Conservation (phyloP, 2,329 filamentous ascomycete genomes). For the Colletotrichum lini region DNA sequence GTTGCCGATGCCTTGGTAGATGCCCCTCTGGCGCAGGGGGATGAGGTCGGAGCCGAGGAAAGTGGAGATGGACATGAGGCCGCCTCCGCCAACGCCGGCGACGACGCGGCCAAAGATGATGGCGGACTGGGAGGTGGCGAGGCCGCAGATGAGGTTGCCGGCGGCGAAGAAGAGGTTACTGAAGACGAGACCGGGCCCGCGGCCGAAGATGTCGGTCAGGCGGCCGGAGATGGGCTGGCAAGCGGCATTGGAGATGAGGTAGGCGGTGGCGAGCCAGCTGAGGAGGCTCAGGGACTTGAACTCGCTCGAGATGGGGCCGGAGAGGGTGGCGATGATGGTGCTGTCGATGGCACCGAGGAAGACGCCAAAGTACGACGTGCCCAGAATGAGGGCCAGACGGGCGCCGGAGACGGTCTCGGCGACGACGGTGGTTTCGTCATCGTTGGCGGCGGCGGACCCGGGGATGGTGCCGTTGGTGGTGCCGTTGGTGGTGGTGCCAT, state of each 20-base stretch:
- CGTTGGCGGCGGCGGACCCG: slow-evolving; percentile 44
- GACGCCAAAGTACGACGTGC: slow-evolving; percentile 70
- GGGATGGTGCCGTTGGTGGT: slow-evolving; percentile 9
- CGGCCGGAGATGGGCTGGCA: slow-evolving; percentile 89
- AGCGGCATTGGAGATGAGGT: slow-evolving; percentile 89
- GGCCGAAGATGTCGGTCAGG: slow-evolving; percentile 89
- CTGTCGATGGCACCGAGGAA: slow-evolving; percentile 78
- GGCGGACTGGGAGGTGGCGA: slow-evolving; percentile 74
- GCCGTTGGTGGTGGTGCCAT: slow-evolving; percentile 17
- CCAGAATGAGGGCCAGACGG: slow-evolving; percentile 68
- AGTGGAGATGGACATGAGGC: slow-evolving; percentile 81
- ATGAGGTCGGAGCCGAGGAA: slow-evolving; percentile 81
- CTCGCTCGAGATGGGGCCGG: slow-evolving; percentile 85
- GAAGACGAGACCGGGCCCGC: slow-evolving; percentile 82
- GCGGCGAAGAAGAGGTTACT: slow-evolving; percentile 84
- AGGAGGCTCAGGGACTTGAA: slow-evolving; percentile 86
- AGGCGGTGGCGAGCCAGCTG: slow-evolving; percentile 90
- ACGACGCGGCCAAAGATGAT: slow-evolving; percentile 87
- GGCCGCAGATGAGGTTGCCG: slow-evolving; percentile 86
- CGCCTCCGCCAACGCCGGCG: slow-evolving; percentile 86
- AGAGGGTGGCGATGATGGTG: slow-evolving; percentile 88
- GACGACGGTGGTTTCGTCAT: slow-evolving; percentile 64
- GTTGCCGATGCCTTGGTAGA: slow-evolving; percentile 89
- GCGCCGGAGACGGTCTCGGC: slow-evolving; percentile 63
- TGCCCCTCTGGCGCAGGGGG: slow-evolving; percentile 79